Conservation (phyloP, 1,284 basidiomycete genomes). For the Earliella scabrosa region DNA sequence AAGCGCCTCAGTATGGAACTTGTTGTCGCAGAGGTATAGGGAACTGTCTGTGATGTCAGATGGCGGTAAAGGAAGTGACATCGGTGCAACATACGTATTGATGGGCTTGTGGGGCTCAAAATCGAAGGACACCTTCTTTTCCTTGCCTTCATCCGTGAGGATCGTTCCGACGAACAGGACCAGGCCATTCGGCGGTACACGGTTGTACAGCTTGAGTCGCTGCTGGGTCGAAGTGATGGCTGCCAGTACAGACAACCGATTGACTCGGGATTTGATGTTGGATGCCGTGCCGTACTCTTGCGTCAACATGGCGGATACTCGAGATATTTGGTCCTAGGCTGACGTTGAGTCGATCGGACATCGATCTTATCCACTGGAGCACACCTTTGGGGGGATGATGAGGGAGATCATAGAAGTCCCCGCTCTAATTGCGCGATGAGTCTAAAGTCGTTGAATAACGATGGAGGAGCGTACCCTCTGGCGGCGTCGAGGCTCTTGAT, state of each 20-base stretch:
- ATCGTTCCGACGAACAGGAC: constrained; percentile 98
- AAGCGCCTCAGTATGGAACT: constrained; percentile 98
- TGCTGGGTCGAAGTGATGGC: constrained; percentile 99
- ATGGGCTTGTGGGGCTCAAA: constrained; percentile 99
- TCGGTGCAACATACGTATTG: constrained; percentile 78
- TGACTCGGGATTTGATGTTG: constrained; percentile 99
- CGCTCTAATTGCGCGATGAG: constrained; percentile 56
- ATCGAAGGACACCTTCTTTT: constrained; percentile 98
- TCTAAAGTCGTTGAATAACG: background rate
- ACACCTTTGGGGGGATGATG: constrained; percentile 92
- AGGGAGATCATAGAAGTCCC: constrained; percentile 99
- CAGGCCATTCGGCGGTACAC: constrained; percentile 95
- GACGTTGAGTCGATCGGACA: constrained; percentile 18
- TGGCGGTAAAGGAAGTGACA: background rate
- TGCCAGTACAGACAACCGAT: constrained; percentile 95
- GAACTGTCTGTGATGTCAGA: constrained; percentile 54
- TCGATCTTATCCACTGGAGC: constrained; percentile 26
- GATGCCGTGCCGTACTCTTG: constrained; percentile 98
- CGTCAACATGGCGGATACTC: constrained; percentile 93
- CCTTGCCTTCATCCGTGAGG: constrained; percentile 97
- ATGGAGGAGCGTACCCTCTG: constrained; percentile 68
- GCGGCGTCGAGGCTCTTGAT: constrained; percentile 94
- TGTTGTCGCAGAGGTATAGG: constrained; percentile 99
- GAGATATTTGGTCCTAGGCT: constrained; percentile 93
- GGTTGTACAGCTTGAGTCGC: constrained; percentile 94